phyloP scores from a whole-genome alignment of 306 rosid species.

The Gillenia trifoliata region DNA sequence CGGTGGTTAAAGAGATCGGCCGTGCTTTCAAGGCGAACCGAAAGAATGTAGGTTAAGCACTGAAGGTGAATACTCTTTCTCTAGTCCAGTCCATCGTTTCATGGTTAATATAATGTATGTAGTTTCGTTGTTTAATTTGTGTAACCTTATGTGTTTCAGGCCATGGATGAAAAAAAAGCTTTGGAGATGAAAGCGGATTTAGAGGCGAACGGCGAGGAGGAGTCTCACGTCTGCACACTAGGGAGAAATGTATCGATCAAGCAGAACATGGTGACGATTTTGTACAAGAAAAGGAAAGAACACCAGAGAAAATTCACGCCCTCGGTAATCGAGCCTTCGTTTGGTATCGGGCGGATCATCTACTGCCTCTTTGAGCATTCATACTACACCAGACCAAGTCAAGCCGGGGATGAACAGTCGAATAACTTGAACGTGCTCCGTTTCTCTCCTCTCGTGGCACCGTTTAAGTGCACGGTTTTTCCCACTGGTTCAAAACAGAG shows the following conservation, averaged over 20 bases:
- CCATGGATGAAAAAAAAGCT: constrained; percentile 88
- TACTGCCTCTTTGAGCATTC: constrained; percentile 89
- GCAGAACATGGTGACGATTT: constrained; percentile 69
- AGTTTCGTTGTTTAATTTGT: constrained; percentile 9
- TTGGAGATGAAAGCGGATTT: constrained; percentile 66
- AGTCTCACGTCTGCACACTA: constrained; percentile 68
- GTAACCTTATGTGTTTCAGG: constrained; percentile 33
- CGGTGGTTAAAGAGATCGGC: constrained; percentile 76
- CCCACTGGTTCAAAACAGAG: constrained; percentile 81
- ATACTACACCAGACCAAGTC: constrained; percentile 71
- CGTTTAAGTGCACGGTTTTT: constrained; percentile 93
- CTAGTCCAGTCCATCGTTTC: not conserved
- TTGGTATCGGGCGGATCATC: constrained; percentile 93
- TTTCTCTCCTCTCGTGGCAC: constrained; percentile 84
- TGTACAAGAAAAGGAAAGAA: constrained; percentile 73
- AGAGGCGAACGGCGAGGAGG: constrained; percentile 67
- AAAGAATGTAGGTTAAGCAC: constrained; percentile 79
- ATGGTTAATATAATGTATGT: not conserved
- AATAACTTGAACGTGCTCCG: constrained; percentile 52
- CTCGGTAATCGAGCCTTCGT: constrained; percentile 92
- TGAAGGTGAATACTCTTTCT: constrained; percentile 64
- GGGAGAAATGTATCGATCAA: constrained; percentile 52
- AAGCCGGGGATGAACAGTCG: constrained; percentile 69
- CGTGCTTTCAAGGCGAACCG: constrained; percentile 79
- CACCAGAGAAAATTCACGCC: constrained; percentile 94